Conservation (phyloP, 2,329 filamentous ascomycete species). For the Fusarium xylarioides region DNA sequence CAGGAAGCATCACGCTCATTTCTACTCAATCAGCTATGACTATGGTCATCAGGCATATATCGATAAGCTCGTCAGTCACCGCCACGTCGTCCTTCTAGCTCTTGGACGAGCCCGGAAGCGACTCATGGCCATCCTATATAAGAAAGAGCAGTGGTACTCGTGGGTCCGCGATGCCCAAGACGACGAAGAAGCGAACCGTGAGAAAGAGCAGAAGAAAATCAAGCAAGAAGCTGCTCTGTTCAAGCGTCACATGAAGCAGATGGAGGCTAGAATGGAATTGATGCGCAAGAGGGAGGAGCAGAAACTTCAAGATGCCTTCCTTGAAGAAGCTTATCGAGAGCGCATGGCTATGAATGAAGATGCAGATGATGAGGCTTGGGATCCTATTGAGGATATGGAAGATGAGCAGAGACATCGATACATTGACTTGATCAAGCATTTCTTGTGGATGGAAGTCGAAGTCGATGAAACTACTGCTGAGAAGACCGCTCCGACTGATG, state of each 20-base stretch:
- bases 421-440: constrained; percentile 44
- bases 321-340: constrained; percentile 41
- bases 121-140: constrained; percentile 30
- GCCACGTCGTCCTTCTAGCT: constrained; percentile 26
- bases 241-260: constrained; percentile 38
- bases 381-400: constrained; percentile 42
- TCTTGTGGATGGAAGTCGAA: constrained; percentile 40
- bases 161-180: constrained; percentile 41
- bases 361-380: constrained; percentile 37
- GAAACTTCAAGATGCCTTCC: constrained; percentile 41
- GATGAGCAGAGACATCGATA: constrained; percentile 37
- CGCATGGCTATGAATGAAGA: constrained; percentile 31
- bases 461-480: neutral
- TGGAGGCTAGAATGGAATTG: constrained; percentile 31
- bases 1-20: constrained; percentile 39
- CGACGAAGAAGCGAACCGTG: constrained; percentile 35
- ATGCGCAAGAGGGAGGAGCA: constrained; percentile 40
- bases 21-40: constrained; percentile 37
- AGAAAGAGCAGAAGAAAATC: constrained; percentile 44
- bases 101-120: constrained; percentile 30
- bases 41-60: constrained; percentile 42
- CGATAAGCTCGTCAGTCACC: constrained; percentile 39
- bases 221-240: constrained; percentile 44
- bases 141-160: constrained; percentile 38
- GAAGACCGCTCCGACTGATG: neutral